These are phyloP conservation scores for Trebouxia sp. DNA, from an alignment of 139 green algal genomes.

Conservation along the genomic window DNA sequence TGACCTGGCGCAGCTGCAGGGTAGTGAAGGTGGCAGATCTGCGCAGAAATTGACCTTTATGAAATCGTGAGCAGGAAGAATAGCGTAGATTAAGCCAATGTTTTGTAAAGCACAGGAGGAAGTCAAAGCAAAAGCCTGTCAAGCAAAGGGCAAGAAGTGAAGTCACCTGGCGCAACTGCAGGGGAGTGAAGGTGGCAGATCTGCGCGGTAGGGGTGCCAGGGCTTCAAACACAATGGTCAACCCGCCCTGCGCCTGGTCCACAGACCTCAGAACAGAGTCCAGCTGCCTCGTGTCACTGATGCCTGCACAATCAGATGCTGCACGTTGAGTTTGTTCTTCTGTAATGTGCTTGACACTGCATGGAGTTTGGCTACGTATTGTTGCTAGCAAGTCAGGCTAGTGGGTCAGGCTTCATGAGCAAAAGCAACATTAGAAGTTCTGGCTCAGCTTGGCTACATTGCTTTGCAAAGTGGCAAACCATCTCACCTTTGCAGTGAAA, in stretches of 20 bases:
- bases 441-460: no score
- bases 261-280: constrained; percentile 13
- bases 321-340: neutral
- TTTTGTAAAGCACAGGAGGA: neutral
- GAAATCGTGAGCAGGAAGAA: neutral
- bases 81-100: neutral
- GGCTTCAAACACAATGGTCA: constrained; percentile 6
- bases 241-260: neutral
- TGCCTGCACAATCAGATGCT: neutral
- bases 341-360: neutral
- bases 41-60: neutral
- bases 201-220: neutral
- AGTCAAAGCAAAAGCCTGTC: neutral
- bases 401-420: neutral
- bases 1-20: constrained; percentile 12
- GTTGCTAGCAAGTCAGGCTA: neutral
- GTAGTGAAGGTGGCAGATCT: neutral
- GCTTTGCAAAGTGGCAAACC: no score
- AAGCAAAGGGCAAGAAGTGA: neutral
- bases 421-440: neutral
- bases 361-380: neutral
- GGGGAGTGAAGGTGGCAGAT: neutral
- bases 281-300: constrained; percentile 15
- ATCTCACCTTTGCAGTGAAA: no score
- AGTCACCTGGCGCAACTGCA: constrained; percentile 1